Percentiles rank a stretch among this genome's conserved stretches.
phyloP scores from a whole-genome alignment of 2,329 filamentous ascomycete genomes.

The Penicillium sp. region DNA sequence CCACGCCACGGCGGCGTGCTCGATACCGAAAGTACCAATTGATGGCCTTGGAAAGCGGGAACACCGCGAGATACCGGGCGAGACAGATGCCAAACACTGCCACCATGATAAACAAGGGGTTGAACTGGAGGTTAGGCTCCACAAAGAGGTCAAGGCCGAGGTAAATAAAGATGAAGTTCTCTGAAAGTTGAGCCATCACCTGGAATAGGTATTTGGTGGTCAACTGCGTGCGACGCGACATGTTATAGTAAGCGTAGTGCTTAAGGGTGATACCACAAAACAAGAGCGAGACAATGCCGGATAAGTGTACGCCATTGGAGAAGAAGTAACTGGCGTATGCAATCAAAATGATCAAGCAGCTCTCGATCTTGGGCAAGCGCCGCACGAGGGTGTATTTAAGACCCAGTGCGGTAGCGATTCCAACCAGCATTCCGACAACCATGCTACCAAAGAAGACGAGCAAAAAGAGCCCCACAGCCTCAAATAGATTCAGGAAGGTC shows the following conservation, averaged over 20 bases:
- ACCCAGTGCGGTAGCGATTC: conserved; percentile 79
- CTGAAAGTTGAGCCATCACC: conserved; percentile 87
- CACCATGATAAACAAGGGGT: conserved; percentile 91
- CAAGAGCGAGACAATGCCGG: conserved; percentile 90
- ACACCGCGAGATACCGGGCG: conserved; percentile 90
- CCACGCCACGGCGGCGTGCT: conserved; percentile 69
- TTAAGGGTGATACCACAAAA: conserved; percentile 99
- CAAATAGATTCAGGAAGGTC: conserved; percentile 78
- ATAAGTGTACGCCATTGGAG: conserved; percentile 92
- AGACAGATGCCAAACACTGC: conserved; percentile 88
- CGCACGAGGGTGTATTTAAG: conserved; percentile 94
- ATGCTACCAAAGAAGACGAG: conserved; percentile 93
- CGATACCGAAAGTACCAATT: conserved; percentile 92
- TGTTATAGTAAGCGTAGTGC: conserved; percentile 99
- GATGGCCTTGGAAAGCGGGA: conserved; percentile 83
- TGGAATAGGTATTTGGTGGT: conserved; percentile 98
- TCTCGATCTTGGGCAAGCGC: conserved; percentile 93
- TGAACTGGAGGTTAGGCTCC: conserved; percentile 81
- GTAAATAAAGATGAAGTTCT: conserved; percentile 99
- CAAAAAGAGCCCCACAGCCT: conserved; percentile 91
- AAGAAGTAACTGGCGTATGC: conserved; percentile 98
- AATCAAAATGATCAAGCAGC: conserved; percentile 87
- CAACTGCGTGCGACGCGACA: conserved; percentile 94
- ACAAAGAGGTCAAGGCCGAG: conserved; percentile 93
- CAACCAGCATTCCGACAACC: conserved; percentile 82